Evolutionary conservation across 768 basidiomycete species (phyloP).

Genomic region (Tephrocybe sp.): DNA sequence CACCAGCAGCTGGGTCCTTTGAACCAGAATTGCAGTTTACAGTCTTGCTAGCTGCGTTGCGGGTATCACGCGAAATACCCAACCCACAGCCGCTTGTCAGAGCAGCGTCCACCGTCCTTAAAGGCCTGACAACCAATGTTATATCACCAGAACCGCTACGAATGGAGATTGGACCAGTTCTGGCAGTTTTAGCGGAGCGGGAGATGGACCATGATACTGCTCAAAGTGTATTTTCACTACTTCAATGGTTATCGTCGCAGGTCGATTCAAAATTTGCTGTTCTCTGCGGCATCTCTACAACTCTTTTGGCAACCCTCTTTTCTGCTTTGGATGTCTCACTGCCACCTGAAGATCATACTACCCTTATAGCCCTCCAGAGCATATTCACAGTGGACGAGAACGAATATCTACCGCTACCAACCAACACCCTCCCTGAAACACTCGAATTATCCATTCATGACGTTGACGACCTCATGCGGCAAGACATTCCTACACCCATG

Average conservation of each 20-base stretch:
- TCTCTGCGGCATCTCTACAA: slow-evolving; percentile 45
- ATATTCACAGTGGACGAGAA: slow-evolving; percentile 40
- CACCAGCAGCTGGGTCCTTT: slow-evolving; percentile 23
- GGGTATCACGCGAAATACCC: slow-evolving; percentile 23
- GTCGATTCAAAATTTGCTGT: slow-evolving; percentile 40
- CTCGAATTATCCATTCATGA: slow-evolving; percentile 44
- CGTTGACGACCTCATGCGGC: slow-evolving; percentile 46
- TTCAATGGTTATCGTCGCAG: slow-evolving; percentile 56
- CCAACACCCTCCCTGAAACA: slow-evolving; percentile 35
- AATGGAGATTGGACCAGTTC: slow-evolving; percentile 31
- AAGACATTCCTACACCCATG: slow-evolving; percentile 27
- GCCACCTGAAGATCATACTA: slow-evolving; percentile 20
- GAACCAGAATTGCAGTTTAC: slow-evolving; percentile 27
- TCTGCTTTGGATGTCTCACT: slow-evolving; percentile 28
- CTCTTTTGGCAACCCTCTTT: slow-evolving; percentile 46
- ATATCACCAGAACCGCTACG: slow-evolving; percentile 27
- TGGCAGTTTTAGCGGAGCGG: slow-evolving; percentile 27
- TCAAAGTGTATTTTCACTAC: slow-evolving; percentile 35
- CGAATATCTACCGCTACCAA: slow-evolving; percentile 25
- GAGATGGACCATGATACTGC: slow-evolving; percentile 35
- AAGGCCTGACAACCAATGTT: slow-evolving; percentile 17
- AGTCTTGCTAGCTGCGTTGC: slow-evolving; percentile 29
- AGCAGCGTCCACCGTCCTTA: slow-evolving; percentile 22
- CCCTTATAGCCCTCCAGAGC: slow-evolving; percentile 21
- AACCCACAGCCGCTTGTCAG: slow-evolving; percentile 14